Percentiles rank a stretch among this genome's conserved stretches.
Conservation (phyloP, 2,329 filamentous ascomycete species). For the Monilinia fructigena region DNA sequence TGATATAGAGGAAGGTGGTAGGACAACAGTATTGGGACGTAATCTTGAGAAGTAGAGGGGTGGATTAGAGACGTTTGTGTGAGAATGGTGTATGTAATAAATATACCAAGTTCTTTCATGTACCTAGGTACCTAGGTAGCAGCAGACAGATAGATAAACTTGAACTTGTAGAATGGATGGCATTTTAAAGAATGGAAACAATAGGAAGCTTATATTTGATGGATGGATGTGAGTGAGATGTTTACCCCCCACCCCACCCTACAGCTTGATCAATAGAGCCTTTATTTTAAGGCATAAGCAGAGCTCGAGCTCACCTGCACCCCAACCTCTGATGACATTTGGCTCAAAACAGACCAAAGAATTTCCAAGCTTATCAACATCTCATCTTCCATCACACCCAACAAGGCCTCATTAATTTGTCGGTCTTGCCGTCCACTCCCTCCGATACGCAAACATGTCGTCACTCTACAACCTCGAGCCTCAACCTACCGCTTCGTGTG, state of each 20-base stretch:
- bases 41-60: not conserved
- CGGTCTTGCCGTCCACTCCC: constrained; percentile 17
- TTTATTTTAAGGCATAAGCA: not conserved
- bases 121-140: too few relatives aligned
- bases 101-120: too few relatives aligned
- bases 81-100: not conserved
- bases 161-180: too few relatives aligned
- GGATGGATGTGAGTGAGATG: too few relatives aligned
- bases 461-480: constrained; percentile 92
- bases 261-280: not conserved
- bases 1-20: not conserved
- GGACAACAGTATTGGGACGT: not conserved
- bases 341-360: not conserved
- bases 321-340: not conserved
- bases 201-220: too few relatives aligned
- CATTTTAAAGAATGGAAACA: too few relatives aligned
- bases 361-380: not conserved
- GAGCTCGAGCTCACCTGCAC: not conserved
- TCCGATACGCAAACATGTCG: constrained; percentile 61
- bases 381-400: not conserved
- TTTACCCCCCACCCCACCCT: too few relatives aligned
- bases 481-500: constrained; percentile 86
- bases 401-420: constrained; percentile 34
- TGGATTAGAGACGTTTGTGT: not conserved
- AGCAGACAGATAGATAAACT: too few relatives aligned